A percentile compares a stretch with the other conserved stretches of the same genome.
Conservation (phyloP, 2,329 filamentous ascomycete genomes). For the Onygenales sp. region DNA sequence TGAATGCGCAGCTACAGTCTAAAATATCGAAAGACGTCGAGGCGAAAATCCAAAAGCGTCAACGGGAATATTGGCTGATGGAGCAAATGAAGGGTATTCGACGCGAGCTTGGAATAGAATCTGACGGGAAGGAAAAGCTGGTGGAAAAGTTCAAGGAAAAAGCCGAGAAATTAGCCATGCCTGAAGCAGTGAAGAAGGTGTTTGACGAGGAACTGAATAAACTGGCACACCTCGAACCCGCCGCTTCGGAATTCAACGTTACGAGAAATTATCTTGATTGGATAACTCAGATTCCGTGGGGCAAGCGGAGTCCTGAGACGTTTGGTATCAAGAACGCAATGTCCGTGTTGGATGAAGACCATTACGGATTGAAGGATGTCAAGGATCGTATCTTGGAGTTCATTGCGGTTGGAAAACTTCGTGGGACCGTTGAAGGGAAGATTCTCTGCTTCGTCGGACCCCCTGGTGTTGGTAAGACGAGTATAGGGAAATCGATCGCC, state of each 20-base stretch:
- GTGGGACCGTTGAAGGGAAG: conserved; percentile 95
- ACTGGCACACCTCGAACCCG: conserved; percentile 85
- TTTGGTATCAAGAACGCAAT: conserved; percentile 90
- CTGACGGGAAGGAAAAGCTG: conserved; percentile 95
- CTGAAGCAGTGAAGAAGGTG: conserved; percentile 89
- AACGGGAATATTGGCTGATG: conserved; percentile 97
- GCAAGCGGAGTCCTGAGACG: conserved; percentile 88
- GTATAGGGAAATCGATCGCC: conserved; percentile 96
- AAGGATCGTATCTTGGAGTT: conserved; percentile 98
- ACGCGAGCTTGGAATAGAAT: conserved; percentile 89
- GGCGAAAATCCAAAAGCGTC: conserved; percentile 91
- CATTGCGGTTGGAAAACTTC: conserved; percentile 93
- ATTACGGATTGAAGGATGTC: conserved; percentile 94
- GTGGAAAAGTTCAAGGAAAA: conserved; percentile 97
- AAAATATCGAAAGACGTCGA: conserved; percentile 98
- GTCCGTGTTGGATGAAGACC: conserved; percentile 86
- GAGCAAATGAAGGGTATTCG: conserved; percentile 99
- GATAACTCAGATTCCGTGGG: conserved; percentile 98
- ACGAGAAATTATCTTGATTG: conserved; percentile 97
- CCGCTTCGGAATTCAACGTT: conserved; percentile 96
- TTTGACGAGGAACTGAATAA: conserved; percentile 99
- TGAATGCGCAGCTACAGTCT: conserved; percentile 93
- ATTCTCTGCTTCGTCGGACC: conserved; percentile 96
- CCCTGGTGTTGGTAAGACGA: conserved; percentile 95
- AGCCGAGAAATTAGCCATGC: conserved; percentile 88